phyloP scores from a whole-genome alignment of 192 early-diverging fungal species.

The Backusella morwellensis region DNA sequence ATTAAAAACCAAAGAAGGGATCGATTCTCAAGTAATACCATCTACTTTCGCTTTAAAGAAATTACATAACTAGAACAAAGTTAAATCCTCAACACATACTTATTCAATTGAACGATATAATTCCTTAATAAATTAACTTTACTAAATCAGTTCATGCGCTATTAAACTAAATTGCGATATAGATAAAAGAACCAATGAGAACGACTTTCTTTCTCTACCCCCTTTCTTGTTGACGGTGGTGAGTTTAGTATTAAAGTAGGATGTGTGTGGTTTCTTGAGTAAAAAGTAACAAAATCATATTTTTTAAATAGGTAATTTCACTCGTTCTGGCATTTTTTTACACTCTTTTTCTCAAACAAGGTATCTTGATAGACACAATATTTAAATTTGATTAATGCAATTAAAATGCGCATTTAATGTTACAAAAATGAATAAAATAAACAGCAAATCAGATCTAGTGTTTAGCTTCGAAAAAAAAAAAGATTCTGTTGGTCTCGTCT shows the following conservation, averaged over 20 bases:
- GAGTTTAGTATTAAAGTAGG: not conserved
- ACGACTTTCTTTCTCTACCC: not conserved
- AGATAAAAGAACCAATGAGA: not conserved
- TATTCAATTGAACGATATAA: not conserved
- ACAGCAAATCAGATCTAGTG: not conserved
- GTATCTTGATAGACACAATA: not conserved
- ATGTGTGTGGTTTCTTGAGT: not conserved
- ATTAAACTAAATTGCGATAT: not conserved
- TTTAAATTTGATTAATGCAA: not conserved
- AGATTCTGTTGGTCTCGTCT: not conserved
- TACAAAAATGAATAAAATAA: not conserved
- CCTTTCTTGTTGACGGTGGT: not conserved
- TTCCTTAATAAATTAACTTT: not conserved
- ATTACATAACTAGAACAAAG: no score
- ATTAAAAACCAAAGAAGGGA: no score
- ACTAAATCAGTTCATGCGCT: not conserved
- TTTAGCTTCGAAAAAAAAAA: not conserved
- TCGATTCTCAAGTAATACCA: no score
- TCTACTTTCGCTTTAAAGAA: no score
- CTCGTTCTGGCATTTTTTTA: not conserved
- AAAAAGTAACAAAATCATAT: not conserved
- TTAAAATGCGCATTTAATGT: not conserved
- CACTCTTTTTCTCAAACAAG: not conserved
- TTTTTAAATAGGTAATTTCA: not conserved
- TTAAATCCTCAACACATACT: not conserved